Evolutionary conservation across 2,329 filamentous ascomycete genomes (phyloP), one percentile per base, ranked within the genome.

Genomic region (Apiospora marii): DNA sequence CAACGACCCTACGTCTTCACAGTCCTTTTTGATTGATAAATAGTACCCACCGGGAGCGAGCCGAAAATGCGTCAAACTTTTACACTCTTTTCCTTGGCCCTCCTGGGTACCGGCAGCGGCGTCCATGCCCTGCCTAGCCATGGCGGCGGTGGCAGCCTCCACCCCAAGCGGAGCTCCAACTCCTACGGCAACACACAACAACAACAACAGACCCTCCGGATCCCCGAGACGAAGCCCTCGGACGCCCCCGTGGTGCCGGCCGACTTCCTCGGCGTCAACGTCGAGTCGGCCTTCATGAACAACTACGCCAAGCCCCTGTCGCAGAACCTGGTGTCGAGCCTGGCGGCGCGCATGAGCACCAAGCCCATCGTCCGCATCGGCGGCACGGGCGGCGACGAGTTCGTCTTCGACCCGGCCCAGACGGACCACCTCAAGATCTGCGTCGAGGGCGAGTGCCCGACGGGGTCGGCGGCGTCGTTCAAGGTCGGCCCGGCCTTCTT

Each of bases 91-190:
- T 37, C 53, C 30, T 16, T 61, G 16, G 53, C 53, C 27, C 53
- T 61, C 30, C 53, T 61, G 53, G 53, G 49, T 41, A 41, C 8
- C 49, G 49, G 53, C 53, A 19, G 19, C 51, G 16, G 51, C 30
- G 53, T 58, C 51, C 16, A 34, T 19, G 53, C 53, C 53, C 68
- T 88, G 75, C 74, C 88, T 85, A n/a, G 84, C 82, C 1, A 86
- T 86, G 83, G 83, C 88, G 69, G 84, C 85, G n/a, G 80, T 83
- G 1, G 86, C 85, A 49, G 10, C 46, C 46, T n/a, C 46, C 51
- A 19, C 27, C 14, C 34, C 27, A 61, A 61, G 30, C 16, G 53
- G 5, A 49, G 46, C 46, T 10, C 8, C 22, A n/a, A 10, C 46
- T 10, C 8, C 22, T 10, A 22, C 22, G 19, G 44, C 44, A 48